A percentile compares a stretch with the other conserved stretches of the same genome.
Evolutionary conservation across 495 filamentous ascomycete genomes (phyloP).

Genomic region (Hypoxylon intermedium): DNA sequence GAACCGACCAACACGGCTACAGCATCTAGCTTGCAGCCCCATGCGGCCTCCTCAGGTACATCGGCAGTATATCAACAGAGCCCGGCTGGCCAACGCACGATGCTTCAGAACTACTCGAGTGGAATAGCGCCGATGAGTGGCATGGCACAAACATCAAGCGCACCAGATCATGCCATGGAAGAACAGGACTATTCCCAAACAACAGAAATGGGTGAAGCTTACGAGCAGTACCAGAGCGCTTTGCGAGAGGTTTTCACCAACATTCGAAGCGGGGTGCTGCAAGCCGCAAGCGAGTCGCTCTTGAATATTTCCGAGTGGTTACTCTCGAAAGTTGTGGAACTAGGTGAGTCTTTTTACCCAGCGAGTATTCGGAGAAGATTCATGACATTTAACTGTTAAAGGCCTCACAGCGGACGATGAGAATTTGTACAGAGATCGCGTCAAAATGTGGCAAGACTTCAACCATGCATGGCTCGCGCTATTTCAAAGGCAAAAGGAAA

Average conservation of each 20-base stretch:
- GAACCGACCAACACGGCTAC: slow-evolving; percentile 71
- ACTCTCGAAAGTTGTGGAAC: slow-evolving; percentile 75
- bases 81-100: slow-evolving; percentile 43
- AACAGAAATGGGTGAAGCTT: slow-evolving; percentile 67
- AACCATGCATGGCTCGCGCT: slow-evolving; percentile 92
- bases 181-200: slow-evolving; percentile 33
- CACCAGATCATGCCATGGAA: slow-evolving; percentile 42
- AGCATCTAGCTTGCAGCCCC: slow-evolving; percentile 53
- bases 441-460: slow-evolving; percentile 92
- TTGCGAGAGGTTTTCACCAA: slow-evolving; percentile 78
- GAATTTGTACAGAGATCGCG: slow-evolving; percentile 68
- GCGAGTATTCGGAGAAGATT: slow-evolving; percentile 27
- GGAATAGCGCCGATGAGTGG: slow-evolving; percentile 51
- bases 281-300: slow-evolving; percentile 74
- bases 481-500: slow-evolving; percentile 85
- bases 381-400: slow-evolving; percentile 32
- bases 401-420: slow-evolving; percentile 72
- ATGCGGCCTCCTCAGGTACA: slow-evolving; percentile 48
- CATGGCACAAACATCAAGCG: slow-evolving; percentile 47
- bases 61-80: slow-evolving; percentile 59
- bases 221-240: slow-evolving; percentile 73
- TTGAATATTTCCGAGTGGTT: slow-evolving; percentile 86
- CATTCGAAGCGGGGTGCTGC: slow-evolving; percentile 73
- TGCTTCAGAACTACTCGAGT: slow-evolving; percentile 55
- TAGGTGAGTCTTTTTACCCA: slow-evolving; percentile 68